These are phyloP conservation scores for Ichthyophonus hoferi DNA, from an alignment of 208 protist genomes.

Conservation along the genomic window DNA sequence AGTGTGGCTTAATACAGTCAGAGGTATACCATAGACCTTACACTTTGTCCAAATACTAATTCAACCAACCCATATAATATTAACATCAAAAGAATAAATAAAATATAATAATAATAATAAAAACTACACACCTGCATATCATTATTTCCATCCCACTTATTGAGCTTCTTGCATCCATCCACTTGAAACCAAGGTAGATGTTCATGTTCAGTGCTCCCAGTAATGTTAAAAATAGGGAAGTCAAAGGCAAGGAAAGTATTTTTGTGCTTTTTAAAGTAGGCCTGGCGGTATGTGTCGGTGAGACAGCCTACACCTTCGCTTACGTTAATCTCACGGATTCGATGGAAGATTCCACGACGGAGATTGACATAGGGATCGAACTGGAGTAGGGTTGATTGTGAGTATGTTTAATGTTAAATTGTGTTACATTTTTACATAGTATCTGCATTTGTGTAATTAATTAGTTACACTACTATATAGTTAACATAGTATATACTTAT, in stretches of 20 bases:
- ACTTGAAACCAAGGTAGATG: constrained; percentile 13
- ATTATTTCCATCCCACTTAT: constrained; percentile 8
- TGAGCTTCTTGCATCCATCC: not conserved
- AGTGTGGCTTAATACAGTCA: too few species aligned
- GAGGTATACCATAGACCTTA: too few species aligned
- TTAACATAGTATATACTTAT: too few species aligned
- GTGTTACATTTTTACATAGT: too few species aligned
- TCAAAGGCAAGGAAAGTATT: not conserved
- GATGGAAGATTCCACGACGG: not conserved
- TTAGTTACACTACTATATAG: too few species aligned
- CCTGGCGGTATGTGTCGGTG: not conserved
- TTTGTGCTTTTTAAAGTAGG: not conserved
- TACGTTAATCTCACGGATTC: not conserved
- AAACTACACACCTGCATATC: constrained; percentile 29
- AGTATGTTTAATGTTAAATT: too few species aligned
- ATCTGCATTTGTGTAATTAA: too few species aligned
- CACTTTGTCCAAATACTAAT: too few species aligned
- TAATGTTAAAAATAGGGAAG: not conserved
- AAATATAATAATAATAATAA: too few species aligned
- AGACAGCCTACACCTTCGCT: not conserved
- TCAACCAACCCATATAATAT: too few species aligned
- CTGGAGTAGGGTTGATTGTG: not conserved
- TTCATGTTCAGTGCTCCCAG: not conserved
- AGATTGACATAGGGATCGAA: not conserved
- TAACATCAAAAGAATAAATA: too few species aligned